Percentiles rank a stretch among this genome's conserved stretches.
Conservation (phyloP, 495 filamentous ascomycete genomes). For the Mycothermus thermophilus region DNA sequence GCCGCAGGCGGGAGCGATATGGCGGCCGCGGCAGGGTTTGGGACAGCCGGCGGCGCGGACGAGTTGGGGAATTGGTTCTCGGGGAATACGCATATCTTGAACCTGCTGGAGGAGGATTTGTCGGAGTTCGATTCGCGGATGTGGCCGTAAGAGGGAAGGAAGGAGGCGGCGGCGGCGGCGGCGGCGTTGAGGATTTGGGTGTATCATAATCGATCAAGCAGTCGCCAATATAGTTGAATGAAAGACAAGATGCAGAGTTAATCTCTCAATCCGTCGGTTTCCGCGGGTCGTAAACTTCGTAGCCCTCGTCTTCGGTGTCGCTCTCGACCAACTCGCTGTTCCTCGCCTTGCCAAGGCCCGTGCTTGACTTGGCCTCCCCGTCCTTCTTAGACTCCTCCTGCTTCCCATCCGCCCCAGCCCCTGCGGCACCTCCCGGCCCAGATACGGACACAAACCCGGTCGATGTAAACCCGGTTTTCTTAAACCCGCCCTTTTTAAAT, state of each 20-base stretch:
- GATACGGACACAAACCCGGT: conserved; percentile 37
- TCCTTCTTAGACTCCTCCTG: conserved; percentile 8
- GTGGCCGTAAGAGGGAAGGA: conserved; percentile 12
- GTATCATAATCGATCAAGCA: too few relatives aligned
- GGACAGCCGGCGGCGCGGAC: conserved; percentile 20
- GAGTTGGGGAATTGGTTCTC: conserved; percentile 56
- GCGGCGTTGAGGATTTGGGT: not conserved
- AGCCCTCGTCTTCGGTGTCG: conserved; percentile 46
- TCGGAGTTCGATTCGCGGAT: conserved; percentile 29
- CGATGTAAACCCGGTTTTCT: conserved; percentile 39
- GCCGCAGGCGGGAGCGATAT: not conserved
- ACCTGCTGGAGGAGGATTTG: conserved; percentile 46
- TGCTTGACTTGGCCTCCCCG: conserved; percentile 8
- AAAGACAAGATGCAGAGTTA: too few relatives aligned
- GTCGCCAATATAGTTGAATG: too few relatives aligned
- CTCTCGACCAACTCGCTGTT: conserved; percentile 31
- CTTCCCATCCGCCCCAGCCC: conserved; percentile 1
- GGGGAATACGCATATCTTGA: conserved; percentile 51
- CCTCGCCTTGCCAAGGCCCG: conserved; percentile 1
- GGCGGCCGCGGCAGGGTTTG: conserved; percentile 6
- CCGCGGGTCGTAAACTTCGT: conserved; percentile 41
- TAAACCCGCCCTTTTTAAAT: conserved; percentile 43
- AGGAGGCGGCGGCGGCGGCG: too few relatives aligned
- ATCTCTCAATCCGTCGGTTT: conserved; percentile 37
- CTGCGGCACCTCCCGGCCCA: conserved; percentile 7